Base-by-base conservation (phyloP, 2,329 filamentous ascomycete species). In the Boeremia lycopersici region DNA sequence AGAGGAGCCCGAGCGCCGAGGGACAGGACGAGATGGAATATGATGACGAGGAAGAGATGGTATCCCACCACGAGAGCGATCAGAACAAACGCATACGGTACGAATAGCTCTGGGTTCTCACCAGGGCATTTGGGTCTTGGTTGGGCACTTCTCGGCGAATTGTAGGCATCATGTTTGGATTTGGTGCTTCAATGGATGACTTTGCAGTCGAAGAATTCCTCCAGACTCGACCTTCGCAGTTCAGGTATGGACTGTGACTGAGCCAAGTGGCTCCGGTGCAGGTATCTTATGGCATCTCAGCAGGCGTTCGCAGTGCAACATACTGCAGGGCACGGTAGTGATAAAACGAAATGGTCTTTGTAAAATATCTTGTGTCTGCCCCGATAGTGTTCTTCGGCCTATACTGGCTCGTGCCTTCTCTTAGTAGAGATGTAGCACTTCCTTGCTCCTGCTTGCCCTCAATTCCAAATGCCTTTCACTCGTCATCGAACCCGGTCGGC, bases 401-500 rank as follows among this genome's bases (percentile, higher is more conserved):
- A 26, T 4, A 7, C 23, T 17, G 12, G n/a, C 36, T 8, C 19
- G 9, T 2, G 9, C 5, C 28, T 41, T 29, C 25, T 7, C 19
- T n/a, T 23, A 38, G 11, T 50, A 33, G 48, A 48, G 40, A 41
- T 43, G 35, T 47, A 41, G 39, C 15, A 42, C 13, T 28, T 52
- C 39, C 34, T 33, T 40, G 11, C n/a, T 15, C 11, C 44, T 26
- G 9, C 48, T 29, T 34, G 6, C 3, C 40, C 36, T 31, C 23
- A 44, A 26, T 2, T 33, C 36, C 30, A 38, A 15, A 40, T 15
- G 44, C 19, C 29, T 12, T 43, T 55, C 66, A 67, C 60, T 70
- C 63, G 60, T 81, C 79, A 57, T 81, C 79, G 59, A 77, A 81
- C 25, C 79, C 79, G 17, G 71, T 66, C 15, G 77, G 78, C 60